These are phyloP conservation scores for Picea abies DNA, from an alignment of 83 land plant species.

Conservation along the genomic window DNA sequence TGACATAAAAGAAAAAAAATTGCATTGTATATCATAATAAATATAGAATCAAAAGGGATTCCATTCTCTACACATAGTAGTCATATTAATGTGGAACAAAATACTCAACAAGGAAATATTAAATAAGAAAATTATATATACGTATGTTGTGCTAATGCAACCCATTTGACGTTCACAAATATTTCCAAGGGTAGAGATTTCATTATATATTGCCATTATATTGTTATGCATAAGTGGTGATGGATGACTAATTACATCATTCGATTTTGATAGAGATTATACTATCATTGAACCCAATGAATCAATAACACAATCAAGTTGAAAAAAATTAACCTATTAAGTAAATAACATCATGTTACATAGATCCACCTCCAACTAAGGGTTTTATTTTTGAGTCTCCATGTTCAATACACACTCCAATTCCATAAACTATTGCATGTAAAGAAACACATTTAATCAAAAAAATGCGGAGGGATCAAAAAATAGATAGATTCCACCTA, in stretches of 20 bases:
- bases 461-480: not conserved
- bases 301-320: not conserved
- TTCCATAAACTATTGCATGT: conserved; percentile 52
- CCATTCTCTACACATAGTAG: not conserved
- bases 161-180: conserved; percentile 56
- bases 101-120: not conserved
- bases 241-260: conserved; percentile 46
- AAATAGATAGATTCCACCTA: not conserved
- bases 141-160: conserved; percentile 45
- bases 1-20: not conserved
- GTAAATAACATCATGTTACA: not conserved
- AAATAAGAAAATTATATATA: not conserved
- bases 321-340: not conserved
- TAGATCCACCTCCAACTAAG: conserved; percentile 35
- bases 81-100: not conserved
- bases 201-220: conserved; percentile 53
- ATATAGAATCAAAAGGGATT: not conserved
- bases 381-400: conserved; percentile 40
- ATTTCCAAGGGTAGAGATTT: conserved; percentile 55
- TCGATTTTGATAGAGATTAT: conserved; percentile 42
- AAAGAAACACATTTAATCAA: not conserved
- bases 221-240: conserved; percentile 33
- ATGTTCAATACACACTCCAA: conserved; percentile 57
- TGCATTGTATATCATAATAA: not conserved
- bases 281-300: not conserved